Conservation (phyloP, 2,329 filamentous ascomycete species). For the Aspergillus unguis region DNA sequence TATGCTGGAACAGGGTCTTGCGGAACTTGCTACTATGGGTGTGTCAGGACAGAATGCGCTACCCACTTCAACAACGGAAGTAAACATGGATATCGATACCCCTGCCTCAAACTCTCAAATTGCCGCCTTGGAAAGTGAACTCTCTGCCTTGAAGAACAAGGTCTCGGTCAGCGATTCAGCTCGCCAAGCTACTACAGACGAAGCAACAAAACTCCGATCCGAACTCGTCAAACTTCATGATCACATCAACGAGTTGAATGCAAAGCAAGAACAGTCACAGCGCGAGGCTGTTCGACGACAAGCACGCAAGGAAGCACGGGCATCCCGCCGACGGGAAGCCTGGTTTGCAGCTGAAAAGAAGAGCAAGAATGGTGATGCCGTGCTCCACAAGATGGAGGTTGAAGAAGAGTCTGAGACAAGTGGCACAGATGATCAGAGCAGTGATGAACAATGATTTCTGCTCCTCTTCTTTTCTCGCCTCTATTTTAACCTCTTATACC, state of each 20-base stretch:
- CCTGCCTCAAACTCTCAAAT: conserved; percentile 27
- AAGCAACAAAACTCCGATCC: conserved; percentile 37
- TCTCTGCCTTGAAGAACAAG: conserved; percentile 39
- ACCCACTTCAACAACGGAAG: conserved; percentile 13
- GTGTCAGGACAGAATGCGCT: conserved; percentile 25
- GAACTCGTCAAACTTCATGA: conserved; percentile 35
- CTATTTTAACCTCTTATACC: neutral
- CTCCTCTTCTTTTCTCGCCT: neutral
- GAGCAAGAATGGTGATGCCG: conserved; percentile 40
- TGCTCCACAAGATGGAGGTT: conserved; percentile 38
- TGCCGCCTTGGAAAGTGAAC: conserved; percentile 38
- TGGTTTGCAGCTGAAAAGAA: conserved; percentile 46
- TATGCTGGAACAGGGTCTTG: conserved; percentile 41
- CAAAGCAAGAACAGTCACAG: conserved; percentile 36
- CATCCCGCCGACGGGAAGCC: conserved; percentile 39
- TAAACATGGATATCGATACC: conserved; percentile 17
- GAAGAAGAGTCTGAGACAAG: conserved; percentile 34
- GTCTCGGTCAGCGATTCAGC: conserved; percentile 34
- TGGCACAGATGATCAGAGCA: conserved; percentile 36
- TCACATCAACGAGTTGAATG: conserved; percentile 38
- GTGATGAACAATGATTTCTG: conserved; percentile 23
- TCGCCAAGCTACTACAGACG: conserved; percentile 33
- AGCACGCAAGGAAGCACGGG: conserved; percentile 40
- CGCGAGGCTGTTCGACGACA: conserved; percentile 32
- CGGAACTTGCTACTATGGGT: conserved; percentile 34